These are phyloP conservation scores for Zychaea mexicana DNA, from an alignment of 371 early-diverging fungal genomes.

Conservation along the genomic window DNA sequence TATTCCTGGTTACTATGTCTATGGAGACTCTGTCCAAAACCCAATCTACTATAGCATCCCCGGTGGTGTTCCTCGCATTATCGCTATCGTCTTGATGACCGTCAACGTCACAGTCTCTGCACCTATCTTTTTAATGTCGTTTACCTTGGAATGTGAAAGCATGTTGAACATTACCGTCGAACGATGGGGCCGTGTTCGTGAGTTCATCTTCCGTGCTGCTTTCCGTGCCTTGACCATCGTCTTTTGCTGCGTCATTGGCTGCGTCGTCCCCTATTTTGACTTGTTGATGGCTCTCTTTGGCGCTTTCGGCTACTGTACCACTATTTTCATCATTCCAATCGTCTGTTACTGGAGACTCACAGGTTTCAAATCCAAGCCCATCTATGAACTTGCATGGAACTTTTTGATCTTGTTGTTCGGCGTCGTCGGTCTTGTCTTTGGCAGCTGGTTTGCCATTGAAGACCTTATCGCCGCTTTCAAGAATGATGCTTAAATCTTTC, in stretches of 20 bases:
- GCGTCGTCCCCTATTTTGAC: slow-evolving; percentile 78
- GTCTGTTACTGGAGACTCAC: slow-evolving; percentile 75
- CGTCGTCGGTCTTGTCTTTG: slow-evolving; percentile 72
- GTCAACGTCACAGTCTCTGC: slow-evolving; percentile 79
- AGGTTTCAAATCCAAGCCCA: slow-evolving; percentile 59
- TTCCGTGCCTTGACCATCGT: slow-evolving; percentile 58
- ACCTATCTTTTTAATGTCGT: slow-evolving; percentile 80
- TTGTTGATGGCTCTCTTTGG: slow-evolving; percentile 83
- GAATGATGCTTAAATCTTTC: slow-evolving; percentile 3
- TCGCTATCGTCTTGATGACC: slow-evolving; percentile 75
- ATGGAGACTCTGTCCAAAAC: slow-evolving; percentile 68
- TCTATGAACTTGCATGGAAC: slow-evolving; percentile 60
- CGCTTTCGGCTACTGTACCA: slow-evolving; percentile 72
- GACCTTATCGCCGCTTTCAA: slow-evolving; percentile 51
- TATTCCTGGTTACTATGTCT: slow-evolving; percentile 78
- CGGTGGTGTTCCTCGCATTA: slow-evolving; percentile 54
- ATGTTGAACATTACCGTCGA: slow-evolving; percentile 55
- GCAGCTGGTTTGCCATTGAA: slow-evolving; percentile 71
- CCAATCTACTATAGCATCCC: slow-evolving; percentile 80
- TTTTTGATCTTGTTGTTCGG: slow-evolving; percentile 62
- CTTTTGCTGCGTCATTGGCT: slow-evolving; percentile 60
- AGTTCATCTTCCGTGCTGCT: slow-evolving; percentile 47
- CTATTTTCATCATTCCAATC: slow-evolving; percentile 85
- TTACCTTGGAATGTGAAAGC: slow-evolving; percentile 72
- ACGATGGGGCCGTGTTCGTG: slow-evolving; percentile 52